A percentile compares a stretch with the other conserved stretches of the same genome.
phyloP scores from a whole-genome alignment of 495 filamentous ascomycete species.

The Bacidia gigantensis region DNA sequence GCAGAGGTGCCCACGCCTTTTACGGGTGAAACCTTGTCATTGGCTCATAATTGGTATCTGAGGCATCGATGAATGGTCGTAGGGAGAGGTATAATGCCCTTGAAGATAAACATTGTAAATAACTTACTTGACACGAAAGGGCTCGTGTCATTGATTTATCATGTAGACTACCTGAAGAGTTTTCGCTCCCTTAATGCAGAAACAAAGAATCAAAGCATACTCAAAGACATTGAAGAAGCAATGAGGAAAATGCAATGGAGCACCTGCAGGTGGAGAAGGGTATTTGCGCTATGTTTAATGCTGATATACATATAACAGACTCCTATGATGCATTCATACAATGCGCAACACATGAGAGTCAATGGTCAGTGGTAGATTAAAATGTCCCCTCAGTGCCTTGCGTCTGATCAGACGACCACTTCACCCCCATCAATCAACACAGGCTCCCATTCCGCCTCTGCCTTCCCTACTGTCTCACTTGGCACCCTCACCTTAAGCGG shows the following conservation, averaged over 20 bases:
- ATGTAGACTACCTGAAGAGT: no score
- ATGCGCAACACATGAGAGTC: neutral
- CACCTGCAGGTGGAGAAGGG: neutral
- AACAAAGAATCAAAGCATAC: no score
- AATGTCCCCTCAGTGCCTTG: neutral
- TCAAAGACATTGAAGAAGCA: no score
- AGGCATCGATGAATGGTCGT: slow-evolving; percentile 20
- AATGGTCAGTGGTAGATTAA: neutral
- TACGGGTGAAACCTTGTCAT: slow-evolving; percentile 41
- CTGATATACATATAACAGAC: neutral
- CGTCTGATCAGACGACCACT: slow-evolving; percentile 57
- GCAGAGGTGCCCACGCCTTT: slow-evolving; percentile 89
- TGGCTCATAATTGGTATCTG: slow-evolving; percentile 91
- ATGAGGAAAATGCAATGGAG: no score
- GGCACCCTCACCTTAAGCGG: slow-evolving; percentile 60
- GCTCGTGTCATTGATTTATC: no score
- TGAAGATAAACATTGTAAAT: no score
- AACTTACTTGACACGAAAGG: no score
- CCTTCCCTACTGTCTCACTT: slow-evolving; percentile 60
- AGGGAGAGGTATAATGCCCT: slow-evolving; percentile 70
- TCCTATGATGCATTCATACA: neutral
- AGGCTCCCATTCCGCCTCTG: slow-evolving; percentile 60
- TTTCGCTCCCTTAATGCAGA: no score
- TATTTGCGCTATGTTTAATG: neutral
- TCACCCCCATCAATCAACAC: slow-evolving; percentile 81